Base-by-base conservation (phyloP, 2,329 filamentous ascomycete species). In the Epichloe sp. region DNA sequence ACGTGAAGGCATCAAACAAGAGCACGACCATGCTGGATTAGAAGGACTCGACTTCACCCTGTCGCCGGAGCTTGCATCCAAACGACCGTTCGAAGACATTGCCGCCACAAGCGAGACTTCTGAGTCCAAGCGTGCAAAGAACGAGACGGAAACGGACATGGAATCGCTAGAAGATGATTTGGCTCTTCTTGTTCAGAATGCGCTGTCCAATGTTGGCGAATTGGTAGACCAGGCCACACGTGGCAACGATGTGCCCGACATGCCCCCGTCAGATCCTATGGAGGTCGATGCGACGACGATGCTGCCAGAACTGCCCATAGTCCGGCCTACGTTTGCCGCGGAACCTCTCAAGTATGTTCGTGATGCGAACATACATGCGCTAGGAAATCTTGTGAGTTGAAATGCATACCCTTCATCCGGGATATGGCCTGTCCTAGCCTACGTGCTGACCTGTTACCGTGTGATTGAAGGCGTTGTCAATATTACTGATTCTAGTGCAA, bases 311-410 rank as follows among this genome's bases (percentile, higher is more conserved):
- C 50, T 58, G 14, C 54, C 62, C n/a, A 59, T 57, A 5, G 54
- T 62, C 8, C 59, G 60, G 26, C 54, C 63, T 10, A 58, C 61
- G 2, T 70, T 71, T 51, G 57, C 63, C 15, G 59, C 60, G 31
- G 67, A 70, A 34, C 69, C 69, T 21, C 55, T 63, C 31, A 65
- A 65, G 51, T 68, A 65, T 54, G 60, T 71, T 53, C 67, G 65
- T 54, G 62, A 63, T 41, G 63, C 63, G 50, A 71, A 64, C 49
- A 53, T 67, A 26, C 62, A 68, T 57, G 63, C 68, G 58, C 64
- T 72, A 31, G 68, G 67, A 11, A 71, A 68, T 55, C 55, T 71
- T 57, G 70, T 72, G 62, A 54, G 69, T 63, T 51, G 42, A 46
- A 4, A 26, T 48, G 43, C 55, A 46, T 47, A 43, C 44, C 41